Base-by-base conservation (phyloP, 106 monocot species). In the Alisma plantagoaquatica region DNA sequence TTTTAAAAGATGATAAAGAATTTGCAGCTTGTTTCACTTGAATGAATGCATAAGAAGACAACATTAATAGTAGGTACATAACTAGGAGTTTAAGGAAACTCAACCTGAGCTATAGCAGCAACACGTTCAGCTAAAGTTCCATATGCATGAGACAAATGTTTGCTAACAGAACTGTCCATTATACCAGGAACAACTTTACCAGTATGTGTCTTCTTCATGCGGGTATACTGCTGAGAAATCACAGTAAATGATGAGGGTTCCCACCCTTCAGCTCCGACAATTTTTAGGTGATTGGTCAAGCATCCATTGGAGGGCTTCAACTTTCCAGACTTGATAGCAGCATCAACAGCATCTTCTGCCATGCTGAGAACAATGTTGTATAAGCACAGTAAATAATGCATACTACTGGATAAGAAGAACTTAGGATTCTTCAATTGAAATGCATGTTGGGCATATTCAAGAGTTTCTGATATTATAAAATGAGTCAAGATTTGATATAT, bases 281-380 rank as follows among this genome's bases (percentile, higher is more conserved):
- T 76, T 41, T 31, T 54, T 27, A 98, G 66, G 46, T 72, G 38
- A 42, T 82, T 61, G 29, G 85, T 90, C 53, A 98, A 58, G 65
- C 98, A 82, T 16, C 77, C 79, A 72, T 79, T 85, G 27, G 68
- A 26, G 5, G 98, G 74, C 24, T 67, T 98, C 74, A 98, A 67
- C 52, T 85, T 76, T n/a, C 78, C 98, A 63, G 90, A 75, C 60
- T 64, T 85, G 51, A 98, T 63, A 60, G 98, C 98, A 47, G 74
- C 79, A 72, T 98, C 59, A 53, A 98, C 89, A 12, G 81, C 98
- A 77, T 98, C 98, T 70, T 98, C 98, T 43, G 98, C 89, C 98
- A 98, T 98, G 71, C 98, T 98, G 79, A 53, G 73, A 25, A 62
- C n/a, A n/a, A n/a, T n/a, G n/a, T n/a, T n/a, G n/a, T 24, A 23